Conservation (phyloP, 257 asterid species). For the Oldenlandia corymbosa region DNA sequence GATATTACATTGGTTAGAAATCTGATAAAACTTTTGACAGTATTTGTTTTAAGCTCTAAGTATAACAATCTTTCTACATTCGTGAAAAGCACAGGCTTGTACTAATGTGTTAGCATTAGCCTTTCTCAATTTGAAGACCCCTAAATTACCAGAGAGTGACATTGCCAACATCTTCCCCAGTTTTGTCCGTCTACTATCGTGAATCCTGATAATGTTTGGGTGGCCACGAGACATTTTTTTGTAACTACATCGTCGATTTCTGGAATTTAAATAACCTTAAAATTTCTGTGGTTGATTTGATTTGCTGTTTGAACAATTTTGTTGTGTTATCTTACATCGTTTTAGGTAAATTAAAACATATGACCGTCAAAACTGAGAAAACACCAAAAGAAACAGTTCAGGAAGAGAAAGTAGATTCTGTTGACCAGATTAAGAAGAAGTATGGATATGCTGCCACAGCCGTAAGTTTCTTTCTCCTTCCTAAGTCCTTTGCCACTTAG, state of each 20-base stretch:
- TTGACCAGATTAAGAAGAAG: slow-evolving; percentile 85
- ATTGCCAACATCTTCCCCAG: no score
- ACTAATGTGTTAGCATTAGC: no score
- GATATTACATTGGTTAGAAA: no score
- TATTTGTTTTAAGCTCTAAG: no score
- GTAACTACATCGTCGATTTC: background rate
- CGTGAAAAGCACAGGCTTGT: no score
- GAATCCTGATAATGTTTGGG: no score
- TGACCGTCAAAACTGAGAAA: slow-evolving; percentile 58
- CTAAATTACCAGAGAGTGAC: no score
- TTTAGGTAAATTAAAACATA: slow-evolving; percentile 59
- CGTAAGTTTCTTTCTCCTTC: slow-evolving; percentile 30
- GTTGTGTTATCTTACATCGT: background rate
- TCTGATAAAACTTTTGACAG: no score
- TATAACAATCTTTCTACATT: no score
- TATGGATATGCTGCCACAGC: slow-evolving; percentile 68
- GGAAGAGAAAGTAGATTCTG: slow-evolving; percentile 52
- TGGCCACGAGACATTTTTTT: no score
- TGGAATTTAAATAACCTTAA: background rate
- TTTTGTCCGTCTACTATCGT: no score
- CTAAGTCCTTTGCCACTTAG: background rate
- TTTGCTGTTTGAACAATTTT: background rate
- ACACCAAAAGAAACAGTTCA: slow-evolving; percentile 39
- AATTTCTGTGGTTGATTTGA: background rate
- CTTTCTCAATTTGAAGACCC: no score